A percentile compares a stretch with the other conserved stretches of the same genome.
These are phyloP conservation scores for Purshia tridentata DNA, from an alignment of 306 rosid species.

Conservation along the genomic window DNA sequence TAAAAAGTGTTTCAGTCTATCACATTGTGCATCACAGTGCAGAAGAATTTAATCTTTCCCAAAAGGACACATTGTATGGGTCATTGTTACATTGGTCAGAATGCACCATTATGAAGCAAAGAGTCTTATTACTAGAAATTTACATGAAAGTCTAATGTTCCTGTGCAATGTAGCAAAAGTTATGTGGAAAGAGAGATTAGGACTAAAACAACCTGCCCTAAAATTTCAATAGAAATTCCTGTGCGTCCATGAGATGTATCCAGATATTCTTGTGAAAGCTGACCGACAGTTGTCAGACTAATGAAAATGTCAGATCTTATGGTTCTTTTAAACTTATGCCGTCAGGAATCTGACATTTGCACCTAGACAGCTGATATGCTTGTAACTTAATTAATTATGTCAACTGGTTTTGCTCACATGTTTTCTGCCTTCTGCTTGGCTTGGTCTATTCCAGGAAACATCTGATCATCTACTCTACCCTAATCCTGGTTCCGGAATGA, in stretches of 20 bases:
- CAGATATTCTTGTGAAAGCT: background rate
- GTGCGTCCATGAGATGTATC: background rate
- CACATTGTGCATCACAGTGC: no score
- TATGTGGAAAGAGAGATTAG: background rate
- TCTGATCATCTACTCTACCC: conserved; percentile 93
- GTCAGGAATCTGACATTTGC: background rate
- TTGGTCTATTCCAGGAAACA: conserved; percentile 70
- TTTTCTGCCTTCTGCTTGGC: conserved; percentile 26
- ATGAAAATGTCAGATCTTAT: background rate
- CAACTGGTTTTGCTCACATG: conserved; percentile 23
- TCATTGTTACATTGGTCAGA: no score
- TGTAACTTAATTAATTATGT: background rate
- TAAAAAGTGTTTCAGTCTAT: background rate
- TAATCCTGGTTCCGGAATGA: conserved; percentile 99
- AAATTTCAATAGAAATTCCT: background rate
- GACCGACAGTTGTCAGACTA: background rate
- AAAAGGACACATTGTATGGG: no score
- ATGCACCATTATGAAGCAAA: no score
- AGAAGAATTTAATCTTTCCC: no score
- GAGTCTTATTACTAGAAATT: no score
- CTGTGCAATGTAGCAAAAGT: background rate
- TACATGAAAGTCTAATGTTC: no score
- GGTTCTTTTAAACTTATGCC: background rate
- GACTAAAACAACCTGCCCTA: background rate
- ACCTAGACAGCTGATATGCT: background rate